These are phyloP conservation scores for Hymenoscyphus repandus DNA, from an alignment of 2,329 filamentous ascomycete genomes.

Conservation along the genomic window DNA sequence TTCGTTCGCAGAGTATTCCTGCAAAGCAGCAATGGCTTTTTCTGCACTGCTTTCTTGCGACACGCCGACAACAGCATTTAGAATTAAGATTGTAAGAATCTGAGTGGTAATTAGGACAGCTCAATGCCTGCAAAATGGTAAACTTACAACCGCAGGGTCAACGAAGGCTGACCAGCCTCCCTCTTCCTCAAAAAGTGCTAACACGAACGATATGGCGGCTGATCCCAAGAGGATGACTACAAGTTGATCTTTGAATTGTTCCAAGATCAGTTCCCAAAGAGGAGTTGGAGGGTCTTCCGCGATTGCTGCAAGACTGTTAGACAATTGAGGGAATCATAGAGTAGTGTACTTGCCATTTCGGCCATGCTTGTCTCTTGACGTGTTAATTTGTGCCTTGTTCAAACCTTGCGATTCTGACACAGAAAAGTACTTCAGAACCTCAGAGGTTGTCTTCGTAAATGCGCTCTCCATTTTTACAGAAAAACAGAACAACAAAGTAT, in stretches of 20 bases:
- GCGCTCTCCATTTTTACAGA: constrained; percentile 53
- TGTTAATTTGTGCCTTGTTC: constrained; percentile 51
- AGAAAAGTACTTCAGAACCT: constrained; percentile 54
- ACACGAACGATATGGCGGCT: constrained; percentile 85
- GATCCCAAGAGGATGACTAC: constrained; percentile 92
- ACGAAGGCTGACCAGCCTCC: constrained; percentile 97
- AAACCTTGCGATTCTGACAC: constrained; percentile 53
- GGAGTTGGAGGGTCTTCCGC: constrained; percentile 93
- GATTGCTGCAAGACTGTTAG: constrained; percentile 46
- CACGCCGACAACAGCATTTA: constrained; percentile 95
- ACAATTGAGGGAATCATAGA: constrained; percentile 3
- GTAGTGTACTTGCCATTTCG: constrained; percentile 53
- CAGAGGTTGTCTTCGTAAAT: constrained; percentile 50
- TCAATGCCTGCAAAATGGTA: neutral
- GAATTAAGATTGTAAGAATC: constrained; percentile 94
- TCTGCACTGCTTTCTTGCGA: constrained; percentile 98
- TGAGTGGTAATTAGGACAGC: constrained; percentile 34
- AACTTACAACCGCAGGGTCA: constrained; percentile 84
- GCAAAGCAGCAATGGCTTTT: constrained; percentile 94
- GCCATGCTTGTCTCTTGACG: constrained; percentile 54
- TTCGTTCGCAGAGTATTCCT: constrained; percentile 98
- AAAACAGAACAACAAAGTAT: neutral
- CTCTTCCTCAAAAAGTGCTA: constrained; percentile 88
- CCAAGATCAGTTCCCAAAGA: constrained; percentile 90
- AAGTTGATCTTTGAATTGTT: constrained; percentile 98